These are phyloP conservation scores for Eleusine indica DNA, from an alignment of 176 grass and related monocot genomes.

Conservation along the genomic window DNA sequence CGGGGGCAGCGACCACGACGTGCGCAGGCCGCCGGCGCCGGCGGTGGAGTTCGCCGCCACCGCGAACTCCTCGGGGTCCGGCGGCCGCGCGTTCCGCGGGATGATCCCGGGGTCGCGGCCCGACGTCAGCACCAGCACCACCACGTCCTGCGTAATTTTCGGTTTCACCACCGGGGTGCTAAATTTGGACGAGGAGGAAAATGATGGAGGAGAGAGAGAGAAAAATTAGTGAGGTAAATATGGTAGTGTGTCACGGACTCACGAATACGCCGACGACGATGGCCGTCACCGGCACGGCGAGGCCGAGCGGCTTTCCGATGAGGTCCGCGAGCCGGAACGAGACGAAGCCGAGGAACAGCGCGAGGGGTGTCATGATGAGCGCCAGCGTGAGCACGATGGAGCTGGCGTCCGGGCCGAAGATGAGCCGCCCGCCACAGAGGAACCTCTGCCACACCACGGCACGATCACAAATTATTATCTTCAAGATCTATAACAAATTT, in stretches of 20 bases:
- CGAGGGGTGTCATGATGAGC: slow-evolving; percentile 73
- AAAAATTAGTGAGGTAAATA: too few species aligned
- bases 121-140: slow-evolving; percentile 81
- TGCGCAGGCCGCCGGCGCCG: background rate
- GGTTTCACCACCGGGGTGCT: background rate
- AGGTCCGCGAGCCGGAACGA: slow-evolving; percentile 60
- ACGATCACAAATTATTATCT: too few species aligned
- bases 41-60: background rate
- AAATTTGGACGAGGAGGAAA: background rate
- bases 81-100: slow-evolving; percentile 73
- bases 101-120: slow-evolving; percentile 83
- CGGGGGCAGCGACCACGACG: slow-evolving; percentile 48
- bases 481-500: too few species aligned
- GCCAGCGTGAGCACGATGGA: slow-evolving; percentile 78
- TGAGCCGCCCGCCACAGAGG: slow-evolving; percentile 69
- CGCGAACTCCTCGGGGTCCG: slow-evolving; percentile 54
- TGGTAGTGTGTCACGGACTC: slow-evolving; percentile 27
- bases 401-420: slow-evolving; percentile 90
- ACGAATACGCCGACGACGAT: slow-evolving; percentile 70
- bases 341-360: slow-evolving; percentile 66
- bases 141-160: slow-evolving; percentile 50
- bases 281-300: slow-evolving; percentile 57
- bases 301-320: slow-evolving; percentile 55
- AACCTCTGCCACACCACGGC: slow-evolving; percentile 48
- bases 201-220: too few species aligned